These are phyloP conservation scores for Ottelia alismoides DNA, from an alignment of 106 monocot genomes.

Conservation along the genomic window DNA sequence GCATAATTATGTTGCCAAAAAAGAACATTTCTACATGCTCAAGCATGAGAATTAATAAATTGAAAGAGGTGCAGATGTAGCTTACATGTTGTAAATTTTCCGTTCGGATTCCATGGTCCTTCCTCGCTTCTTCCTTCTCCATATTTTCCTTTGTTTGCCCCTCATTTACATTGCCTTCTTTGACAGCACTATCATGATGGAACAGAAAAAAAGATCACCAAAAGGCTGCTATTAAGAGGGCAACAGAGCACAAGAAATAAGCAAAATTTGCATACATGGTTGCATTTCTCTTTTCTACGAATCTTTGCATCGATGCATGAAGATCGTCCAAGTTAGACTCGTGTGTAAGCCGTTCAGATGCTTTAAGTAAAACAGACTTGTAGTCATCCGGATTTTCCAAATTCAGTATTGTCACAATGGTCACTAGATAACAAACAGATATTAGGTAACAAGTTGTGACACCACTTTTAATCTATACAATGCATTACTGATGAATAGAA, in stretches of 20 bases:
- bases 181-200: conserved; percentile 42
- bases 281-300: conserved; percentile 32
- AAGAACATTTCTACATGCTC: too few species aligned
- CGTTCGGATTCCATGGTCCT: conserved; percentile 46
- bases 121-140: conserved; percentile 18
- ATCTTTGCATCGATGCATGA: conserved; percentile 43
- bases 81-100: conserved; percentile 55
- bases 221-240: background rate
- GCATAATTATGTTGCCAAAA: too few species aligned
- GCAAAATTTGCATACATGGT: conserved; percentile 27
- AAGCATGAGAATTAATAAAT: background rate
- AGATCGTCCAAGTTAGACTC: conserved; percentile 30
- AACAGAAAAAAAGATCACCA: background rate
- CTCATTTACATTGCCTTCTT: conserved; percentile 41
- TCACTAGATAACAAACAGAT: conserved; percentile 17
- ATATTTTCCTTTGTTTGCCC: background rate
- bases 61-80: background rate
- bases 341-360: conserved; percentile 46
- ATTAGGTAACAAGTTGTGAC: background rate
- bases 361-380: conserved; percentile 27
- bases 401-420: conserved; percentile 27
- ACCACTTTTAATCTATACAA: too few species aligned
- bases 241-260: background rate
- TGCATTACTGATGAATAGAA: too few species aligned
- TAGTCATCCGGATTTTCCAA: conserved; percentile 16